Conservation (phyloP, 352 stramenopile species). For the Phytophthora idaei region DNA sequence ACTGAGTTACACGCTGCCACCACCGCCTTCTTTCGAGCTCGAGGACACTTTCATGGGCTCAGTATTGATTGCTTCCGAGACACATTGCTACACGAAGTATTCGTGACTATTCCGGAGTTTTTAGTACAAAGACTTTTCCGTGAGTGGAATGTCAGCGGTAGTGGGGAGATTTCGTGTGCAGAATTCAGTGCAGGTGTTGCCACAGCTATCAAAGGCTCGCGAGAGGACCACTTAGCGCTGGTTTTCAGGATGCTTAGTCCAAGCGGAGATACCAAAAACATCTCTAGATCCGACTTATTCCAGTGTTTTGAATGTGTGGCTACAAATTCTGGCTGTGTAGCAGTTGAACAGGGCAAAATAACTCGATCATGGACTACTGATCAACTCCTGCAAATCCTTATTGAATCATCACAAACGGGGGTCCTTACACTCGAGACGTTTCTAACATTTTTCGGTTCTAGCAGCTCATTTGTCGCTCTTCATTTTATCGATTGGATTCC, state of each 20-base stretch:
- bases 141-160: slow-evolving; percentile 39
- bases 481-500: slow-evolving; percentile 48
- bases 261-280: not conserved
- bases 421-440: slow-evolving; percentile 7
- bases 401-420: not conserved
- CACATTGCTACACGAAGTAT: slow-evolving; percentile 45
- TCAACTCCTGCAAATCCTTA: no score
- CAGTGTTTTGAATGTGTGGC: slow-evolving; percentile 14
- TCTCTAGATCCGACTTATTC: not conserved
- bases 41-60: slow-evolving; percentile 39
- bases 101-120: slow-evolving; percentile 38
- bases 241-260: slow-evolving; percentile 47
- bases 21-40: slow-evolving; percentile 48
- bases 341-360: slow-evolving; percentile 7
- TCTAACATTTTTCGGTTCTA: slow-evolving; percentile 7
- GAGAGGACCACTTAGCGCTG: slow-evolving; percentile 43
- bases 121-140: slow-evolving; percentile 2
- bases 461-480: slow-evolving; percentile 6
- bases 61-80: slow-evolving; percentile 42
- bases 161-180: slow-evolving; percentile 31
- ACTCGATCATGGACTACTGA: not conserved
- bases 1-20: slow-evolving; percentile 26
- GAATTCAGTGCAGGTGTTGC: slow-evolving; percentile 47
- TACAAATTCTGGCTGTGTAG: slow-evolving; percentile 3
- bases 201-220: slow-evolving; percentile 33